Conservation (phyloP, 1,139 yeast species). For the Geotrichum phurueaensis region DNA sequence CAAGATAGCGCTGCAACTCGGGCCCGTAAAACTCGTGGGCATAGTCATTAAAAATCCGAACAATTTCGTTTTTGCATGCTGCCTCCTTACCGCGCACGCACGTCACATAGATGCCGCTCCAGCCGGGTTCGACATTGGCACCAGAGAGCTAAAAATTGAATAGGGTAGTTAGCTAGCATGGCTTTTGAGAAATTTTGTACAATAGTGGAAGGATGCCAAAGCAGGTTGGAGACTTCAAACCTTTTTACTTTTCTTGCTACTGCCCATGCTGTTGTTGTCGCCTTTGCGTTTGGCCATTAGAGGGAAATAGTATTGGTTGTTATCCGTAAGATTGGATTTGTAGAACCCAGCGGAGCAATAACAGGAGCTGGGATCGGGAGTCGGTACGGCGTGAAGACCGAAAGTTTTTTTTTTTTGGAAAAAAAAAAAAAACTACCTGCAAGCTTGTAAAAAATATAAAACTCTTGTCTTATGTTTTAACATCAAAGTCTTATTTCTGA, state of each 20-base stretch:
- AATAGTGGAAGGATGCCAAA: not conserved
- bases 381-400: too few species aligned
- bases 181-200: too few species aligned
- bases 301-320: not conserved
- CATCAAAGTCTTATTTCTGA: too few species aligned
- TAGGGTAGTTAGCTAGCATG: not conserved
- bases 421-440: too few species aligned
- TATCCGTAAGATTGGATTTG: too few species aligned
- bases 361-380: too few species aligned
- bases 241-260: not conserved
- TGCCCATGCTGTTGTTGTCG: not conserved
- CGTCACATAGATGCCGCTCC: conserved; percentile 80
- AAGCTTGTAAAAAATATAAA: too few species aligned
- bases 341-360: too few species aligned
- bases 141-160: conserved; percentile 9
- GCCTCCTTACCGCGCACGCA: conserved; percentile 75
- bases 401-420: too few species aligned
- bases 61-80: conserved; percentile 67
- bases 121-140: conserved; percentile 56
- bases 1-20: conserved; percentile 43
- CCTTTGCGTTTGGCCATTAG: not conserved
- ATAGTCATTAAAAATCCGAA: conserved; percentile 50
- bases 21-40: conserved; percentile 35
- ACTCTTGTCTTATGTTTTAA: too few species aligned
- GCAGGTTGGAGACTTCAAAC: not conserved